phyloP scores from a whole-genome alignment of 306 rosid genomes.

The Crataegus laevigata region DNA sequence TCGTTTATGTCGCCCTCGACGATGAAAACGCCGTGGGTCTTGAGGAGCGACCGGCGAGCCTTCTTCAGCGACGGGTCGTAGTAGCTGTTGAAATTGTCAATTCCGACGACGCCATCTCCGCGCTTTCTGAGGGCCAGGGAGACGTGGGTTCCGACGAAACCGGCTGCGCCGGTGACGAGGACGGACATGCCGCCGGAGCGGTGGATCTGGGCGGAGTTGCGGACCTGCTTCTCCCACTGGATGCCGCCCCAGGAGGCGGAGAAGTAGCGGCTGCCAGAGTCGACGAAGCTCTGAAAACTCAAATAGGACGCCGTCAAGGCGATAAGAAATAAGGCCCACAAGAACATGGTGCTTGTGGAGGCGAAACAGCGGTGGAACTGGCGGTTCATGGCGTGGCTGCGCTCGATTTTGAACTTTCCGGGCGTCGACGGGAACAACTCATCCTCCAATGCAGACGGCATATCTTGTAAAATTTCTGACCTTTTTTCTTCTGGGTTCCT shows the following conservation, averaged over 20 bases:
- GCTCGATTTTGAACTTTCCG: slow-evolving; percentile 79
- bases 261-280: slow-evolving; percentile 58
- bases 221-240: slow-evolving; percentile 91
- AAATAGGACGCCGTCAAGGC: slow-evolving; percentile 74
- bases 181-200: slow-evolving; percentile 69
- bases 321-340: slow-evolving; percentile 72
- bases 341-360: slow-evolving; percentile 82
- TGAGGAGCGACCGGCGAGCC: slow-evolving; percentile 48
- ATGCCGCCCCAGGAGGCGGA: slow-evolving; percentile 85
- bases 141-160: slow-evolving; percentile 72
- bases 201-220: slow-evolving; percentile 60
- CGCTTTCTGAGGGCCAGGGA: slow-evolving; percentile 60
- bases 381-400: slow-evolving; percentile 53
- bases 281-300: slow-evolving; percentile 68
- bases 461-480: not conserved
- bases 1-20: slow-evolving; percentile 75
- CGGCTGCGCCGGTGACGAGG: slow-evolving; percentile 70
- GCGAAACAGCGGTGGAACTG: slow-evolving; percentile 72
- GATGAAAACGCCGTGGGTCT: slow-evolving; percentile 42
- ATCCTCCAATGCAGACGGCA: slow-evolving; percentile 57
- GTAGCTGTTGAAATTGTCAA: slow-evolving; percentile 75
- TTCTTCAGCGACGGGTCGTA: slow-evolving; percentile 75
- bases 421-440: slow-evolving; percentile 78
- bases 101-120: slow-evolving; percentile 80
- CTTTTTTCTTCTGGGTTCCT: not conserved